phyloP scores from a whole-genome alignment of 257 asterid species.

The Petrea volubilis region DNA sequence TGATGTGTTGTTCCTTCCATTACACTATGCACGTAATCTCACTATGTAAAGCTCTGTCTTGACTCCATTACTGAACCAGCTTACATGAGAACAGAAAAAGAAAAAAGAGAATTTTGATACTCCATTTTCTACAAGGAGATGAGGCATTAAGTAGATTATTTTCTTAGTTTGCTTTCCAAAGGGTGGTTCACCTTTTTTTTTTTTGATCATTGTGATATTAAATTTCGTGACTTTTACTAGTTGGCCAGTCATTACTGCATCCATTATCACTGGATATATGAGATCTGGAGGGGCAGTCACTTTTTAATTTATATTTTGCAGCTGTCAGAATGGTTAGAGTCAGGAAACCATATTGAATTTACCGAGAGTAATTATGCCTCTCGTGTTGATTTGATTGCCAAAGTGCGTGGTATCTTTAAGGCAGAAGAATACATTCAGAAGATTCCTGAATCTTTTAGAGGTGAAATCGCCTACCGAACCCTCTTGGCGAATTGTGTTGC shows the following conservation, averaged over 20 bases:
- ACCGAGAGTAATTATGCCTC: slow-evolving; percentile 55
- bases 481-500: slow-evolving; percentile 67
- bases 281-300: slow-evolving; percentile 6
- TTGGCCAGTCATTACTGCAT: background rate
- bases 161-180: slow-evolving; percentile 7
- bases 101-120: background rate
- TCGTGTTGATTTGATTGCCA: slow-evolving; percentile 71
- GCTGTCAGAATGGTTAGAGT: slow-evolving; percentile 81
- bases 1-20: background rate
- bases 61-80: background rate
- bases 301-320: slow-evolving; percentile 33
- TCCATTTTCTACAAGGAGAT: background rate
- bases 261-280: background rate
- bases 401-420: slow-evolving; percentile 56
- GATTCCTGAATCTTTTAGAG: slow-evolving; percentile 63
- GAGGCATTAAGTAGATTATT: background rate
- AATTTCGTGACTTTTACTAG: background rate
- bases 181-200: slow-evolving; percentile 2
- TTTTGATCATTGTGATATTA: background rate
- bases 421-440: slow-evolving; percentile 65
- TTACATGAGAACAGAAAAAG: background rate
- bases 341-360: slow-evolving; percentile 41
- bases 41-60: background rate
- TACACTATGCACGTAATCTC: background rate
- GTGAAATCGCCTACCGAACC: slow-evolving; percentile 59